phyloP scores from a whole-genome alignment of 768 basidiomycete genomes.

The Leccinum longicurvipes region DNA sequence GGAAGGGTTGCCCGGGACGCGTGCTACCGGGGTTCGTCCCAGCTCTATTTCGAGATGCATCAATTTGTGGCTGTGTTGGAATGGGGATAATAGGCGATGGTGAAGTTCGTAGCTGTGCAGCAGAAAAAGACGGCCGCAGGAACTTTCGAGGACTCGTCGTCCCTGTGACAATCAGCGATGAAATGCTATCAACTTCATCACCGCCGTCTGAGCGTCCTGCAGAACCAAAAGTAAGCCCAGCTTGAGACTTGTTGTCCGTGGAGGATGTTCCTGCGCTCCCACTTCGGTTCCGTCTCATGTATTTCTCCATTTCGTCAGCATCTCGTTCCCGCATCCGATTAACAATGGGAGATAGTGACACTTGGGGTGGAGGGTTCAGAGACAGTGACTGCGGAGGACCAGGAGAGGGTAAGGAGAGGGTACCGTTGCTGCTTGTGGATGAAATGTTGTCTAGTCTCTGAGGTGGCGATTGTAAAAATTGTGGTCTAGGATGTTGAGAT shows the following conservation, averaged over 20 bases:
- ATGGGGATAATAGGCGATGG: constrained; percentile 35
- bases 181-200: constrained; percentile 51
- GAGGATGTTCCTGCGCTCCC: constrained; percentile 74
- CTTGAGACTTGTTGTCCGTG: constrained; percentile 64
- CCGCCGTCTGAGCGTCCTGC: constrained; percentile 50
- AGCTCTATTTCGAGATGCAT: constrained; percentile 50
- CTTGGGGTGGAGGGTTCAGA: constrained; percentile 35
- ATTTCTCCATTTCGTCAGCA: constrained; percentile 86
- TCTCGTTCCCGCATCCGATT: constrained; percentile 80
- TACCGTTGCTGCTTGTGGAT: constrained; percentile 36
- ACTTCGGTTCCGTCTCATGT: constrained; percentile 76
- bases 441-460: constrained; percentile 31
- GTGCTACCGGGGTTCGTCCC: constrained; percentile 61
- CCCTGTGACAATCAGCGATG: constrained; percentile 46
- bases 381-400: constrained; percentile 34
- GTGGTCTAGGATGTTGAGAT: constrained; percentile 45
- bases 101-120: constrained; percentile 65
- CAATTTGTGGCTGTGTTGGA: constrained; percentile 39
- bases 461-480: constrained; percentile 42
- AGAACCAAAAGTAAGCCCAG: constrained; percentile 46
- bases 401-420: constrained; percentile 38
- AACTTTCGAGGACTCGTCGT: constrained; percentile 55
- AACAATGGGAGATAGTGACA: constrained; percentile 72
- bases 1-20: constrained; percentile 41
- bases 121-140: constrained; percentile 72